A percentile compares a stretch with the other conserved stretches of the same genome.
Evolutionary conservation across 106 monocot genomes (phyloP).

Genomic region (Dioscorea alata): DNA sequence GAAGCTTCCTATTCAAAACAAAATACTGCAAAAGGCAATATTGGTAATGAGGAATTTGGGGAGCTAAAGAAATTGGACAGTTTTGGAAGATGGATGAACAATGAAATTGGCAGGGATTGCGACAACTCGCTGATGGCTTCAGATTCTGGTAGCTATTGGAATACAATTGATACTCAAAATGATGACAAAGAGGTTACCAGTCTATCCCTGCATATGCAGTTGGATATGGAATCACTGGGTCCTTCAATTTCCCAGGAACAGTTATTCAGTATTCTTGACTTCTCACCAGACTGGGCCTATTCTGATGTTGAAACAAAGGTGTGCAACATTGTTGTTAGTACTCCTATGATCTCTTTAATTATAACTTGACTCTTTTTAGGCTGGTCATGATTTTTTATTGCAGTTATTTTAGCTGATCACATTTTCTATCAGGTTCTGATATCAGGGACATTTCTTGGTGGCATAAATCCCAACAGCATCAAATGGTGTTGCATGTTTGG

Average conservation of each 20-base stretch:
- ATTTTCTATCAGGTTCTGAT: conserved; percentile 43
- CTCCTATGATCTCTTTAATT: too few relatives aligned
- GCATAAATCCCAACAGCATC: background rate
- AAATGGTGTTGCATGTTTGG: conserved; percentile 56
- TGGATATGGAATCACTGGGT: conserved; percentile 38
- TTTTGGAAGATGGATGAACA: conserved; percentile 51
- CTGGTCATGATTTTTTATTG: background rate
- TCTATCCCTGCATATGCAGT: conserved; percentile 32
- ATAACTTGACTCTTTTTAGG: too few relatives aligned
- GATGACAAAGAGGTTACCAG: conserved; percentile 39
- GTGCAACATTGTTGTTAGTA: background rate
- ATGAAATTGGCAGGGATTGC: conserved; percentile 35
- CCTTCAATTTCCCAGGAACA: conserved; percentile 59
- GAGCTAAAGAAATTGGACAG: conserved; percentile 42
- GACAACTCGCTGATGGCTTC: conserved; percentile 39
- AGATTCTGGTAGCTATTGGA: conserved; percentile 43
- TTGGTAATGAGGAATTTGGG: background rate
- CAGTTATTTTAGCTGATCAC: background rate
- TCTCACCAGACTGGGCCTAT: conserved; percentile 69
- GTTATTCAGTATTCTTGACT: conserved; percentile 58
- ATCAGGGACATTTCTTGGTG: conserved; percentile 33
- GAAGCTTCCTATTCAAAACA: conserved; percentile 1
- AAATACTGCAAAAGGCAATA: conserved; percentile 3
- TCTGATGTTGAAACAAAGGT: conserved; percentile 54
- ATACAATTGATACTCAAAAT: conserved; percentile 28